A percentile compares a stretch with the other conserved stretches of the same genome.
Conservation (phyloP, 352 stramenopile species). For the Globisporangium alternatum region DNA sequence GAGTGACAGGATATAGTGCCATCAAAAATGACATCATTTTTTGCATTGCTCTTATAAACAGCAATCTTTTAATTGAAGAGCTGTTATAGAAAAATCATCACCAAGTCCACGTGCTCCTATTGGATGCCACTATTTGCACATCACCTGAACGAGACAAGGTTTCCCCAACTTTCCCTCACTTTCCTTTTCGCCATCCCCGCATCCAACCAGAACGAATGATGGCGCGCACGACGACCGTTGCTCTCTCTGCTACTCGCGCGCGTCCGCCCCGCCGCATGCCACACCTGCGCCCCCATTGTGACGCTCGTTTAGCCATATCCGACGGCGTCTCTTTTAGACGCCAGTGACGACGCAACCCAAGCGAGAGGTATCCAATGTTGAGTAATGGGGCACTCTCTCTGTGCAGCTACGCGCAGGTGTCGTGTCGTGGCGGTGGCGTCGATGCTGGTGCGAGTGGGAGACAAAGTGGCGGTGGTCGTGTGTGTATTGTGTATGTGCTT, state of each 20-base stretch:
- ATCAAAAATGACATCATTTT: no score
- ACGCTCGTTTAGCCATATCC: conserved; percentile 33
- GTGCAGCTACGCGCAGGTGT: conserved; percentile 7
- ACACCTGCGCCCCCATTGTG: conserved; percentile 13
- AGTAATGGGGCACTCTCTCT: conserved; percentile 10
- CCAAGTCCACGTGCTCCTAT: no score
- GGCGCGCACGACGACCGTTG: no score
- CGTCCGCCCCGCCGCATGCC: background rate
- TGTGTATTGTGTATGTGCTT: background rate
- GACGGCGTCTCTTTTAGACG: conserved; percentile 14
- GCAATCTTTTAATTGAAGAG: no score
- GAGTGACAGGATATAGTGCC: no score
- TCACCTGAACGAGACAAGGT: no score
- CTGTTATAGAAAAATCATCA: no score
- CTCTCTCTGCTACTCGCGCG: background rate
- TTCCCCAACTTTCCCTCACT: background rate
- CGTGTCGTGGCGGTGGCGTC: background rate
- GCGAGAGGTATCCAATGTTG: conserved; percentile 23
- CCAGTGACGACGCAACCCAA: conserved; percentile 20
- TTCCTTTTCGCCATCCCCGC: conserved; percentile 2
- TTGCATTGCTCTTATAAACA: no score
- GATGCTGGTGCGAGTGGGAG: background rate
- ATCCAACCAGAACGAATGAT: conserved; percentile 6
- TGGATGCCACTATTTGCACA: no score
- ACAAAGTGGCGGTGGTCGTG: background rate